These are phyloP conservation scores for Gautieria morchelliformis DNA, from an alignment of 768 basidiomycete species.

Conservation along the genomic window DNA sequence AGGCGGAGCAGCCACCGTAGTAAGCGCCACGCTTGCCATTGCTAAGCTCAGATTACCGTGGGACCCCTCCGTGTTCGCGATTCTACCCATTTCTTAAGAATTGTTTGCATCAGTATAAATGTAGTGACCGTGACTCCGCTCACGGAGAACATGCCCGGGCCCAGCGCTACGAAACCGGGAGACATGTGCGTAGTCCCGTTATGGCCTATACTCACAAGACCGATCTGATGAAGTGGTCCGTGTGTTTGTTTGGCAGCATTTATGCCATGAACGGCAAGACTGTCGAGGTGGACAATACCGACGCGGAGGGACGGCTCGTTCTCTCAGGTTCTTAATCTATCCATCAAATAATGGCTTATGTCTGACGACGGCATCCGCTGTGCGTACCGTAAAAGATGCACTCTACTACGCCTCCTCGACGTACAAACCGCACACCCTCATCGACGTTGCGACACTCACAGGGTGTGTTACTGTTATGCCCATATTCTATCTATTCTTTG, in stretches of 20 bases:
- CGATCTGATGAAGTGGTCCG: too few relatives aligned
- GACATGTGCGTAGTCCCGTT: constrained; percentile 46
- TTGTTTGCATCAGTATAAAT: constrained; percentile 48
- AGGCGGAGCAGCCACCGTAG: constrained; percentile 76
- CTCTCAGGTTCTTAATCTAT: constrained; percentile 51
- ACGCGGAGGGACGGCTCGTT: constrained; percentile 72
- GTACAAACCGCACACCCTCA: constrained; percentile 72
- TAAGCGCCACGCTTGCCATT: constrained; percentile 63
- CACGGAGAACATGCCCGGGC: constrained; percentile 80
- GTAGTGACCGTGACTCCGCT: constrained; percentile 64
- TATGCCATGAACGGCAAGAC: constrained; percentile 87
- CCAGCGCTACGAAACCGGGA: constrained; percentile 61
- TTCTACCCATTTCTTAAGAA: too few relatives aligned
- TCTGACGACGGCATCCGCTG: not conserved
- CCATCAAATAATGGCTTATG: not conserved
- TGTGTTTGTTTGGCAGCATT: too few relatives aligned
- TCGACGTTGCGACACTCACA: constrained; percentile 84
- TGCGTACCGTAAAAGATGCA: constrained; percentile 59
- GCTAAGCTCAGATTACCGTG: constrained; percentile 77
- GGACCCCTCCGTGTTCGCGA: constrained; percentile 17
- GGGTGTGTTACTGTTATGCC: constrained; percentile 47
- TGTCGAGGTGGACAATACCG: constrained; percentile 81
- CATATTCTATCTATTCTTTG: too few relatives aligned
- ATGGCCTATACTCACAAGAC: too few relatives aligned
- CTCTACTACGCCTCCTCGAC: constrained; percentile 72